A percentile compares a stretch with the other conserved stretches of the same genome.
Conservation (phyloP, 306 rosid genomes). For the Boehmeria nivea region DNA sequence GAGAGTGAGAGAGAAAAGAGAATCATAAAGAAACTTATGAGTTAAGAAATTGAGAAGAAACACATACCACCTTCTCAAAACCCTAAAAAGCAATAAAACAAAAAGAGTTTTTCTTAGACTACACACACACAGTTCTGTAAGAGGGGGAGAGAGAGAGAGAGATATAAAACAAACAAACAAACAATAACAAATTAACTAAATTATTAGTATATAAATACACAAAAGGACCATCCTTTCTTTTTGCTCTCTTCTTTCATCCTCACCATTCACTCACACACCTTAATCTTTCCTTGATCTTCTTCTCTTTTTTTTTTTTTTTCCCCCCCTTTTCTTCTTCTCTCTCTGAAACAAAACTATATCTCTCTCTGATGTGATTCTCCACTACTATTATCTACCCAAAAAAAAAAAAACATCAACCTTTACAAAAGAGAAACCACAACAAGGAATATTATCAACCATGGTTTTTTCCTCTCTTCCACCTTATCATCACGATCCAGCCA, state of each 20-base stretch:
- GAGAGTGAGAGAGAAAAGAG: constrained; percentile 20
- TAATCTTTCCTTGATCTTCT: not conserved
- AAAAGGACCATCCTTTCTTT: constrained; percentile 56
- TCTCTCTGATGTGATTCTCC: constrained; percentile 29
- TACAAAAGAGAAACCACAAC: constrained; percentile 44
- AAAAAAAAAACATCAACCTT: constrained; percentile 41
- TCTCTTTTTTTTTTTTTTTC: no score
- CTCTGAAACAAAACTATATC: constrained; percentile 18
- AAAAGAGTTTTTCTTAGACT: constrained; percentile 33
- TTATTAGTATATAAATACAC: constrained; percentile 51
- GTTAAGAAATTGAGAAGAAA: constrained; percentile 46
- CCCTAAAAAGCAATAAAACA: constrained; percentile 82
- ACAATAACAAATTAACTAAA: constrained; percentile 14
- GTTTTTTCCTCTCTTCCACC: constrained; percentile 84
- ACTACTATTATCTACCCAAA: constrained; percentile 31
- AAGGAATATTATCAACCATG: constrained; percentile 43
- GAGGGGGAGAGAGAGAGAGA: no score
- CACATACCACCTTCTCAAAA: constrained; percentile 49
- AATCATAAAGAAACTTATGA: constrained; percentile 56
- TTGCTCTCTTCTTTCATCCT: constrained; percentile 30
- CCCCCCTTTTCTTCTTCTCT: constrained; percentile 17
- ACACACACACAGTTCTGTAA: not conserved
- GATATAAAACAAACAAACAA: not conserved
- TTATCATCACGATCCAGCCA: constrained; percentile 78
- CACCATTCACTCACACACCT: not conserved